Evolutionary conservation across 1,284 basidiomycete genomes (phyloP).

Genomic region (Melampsora americana): DNA sequence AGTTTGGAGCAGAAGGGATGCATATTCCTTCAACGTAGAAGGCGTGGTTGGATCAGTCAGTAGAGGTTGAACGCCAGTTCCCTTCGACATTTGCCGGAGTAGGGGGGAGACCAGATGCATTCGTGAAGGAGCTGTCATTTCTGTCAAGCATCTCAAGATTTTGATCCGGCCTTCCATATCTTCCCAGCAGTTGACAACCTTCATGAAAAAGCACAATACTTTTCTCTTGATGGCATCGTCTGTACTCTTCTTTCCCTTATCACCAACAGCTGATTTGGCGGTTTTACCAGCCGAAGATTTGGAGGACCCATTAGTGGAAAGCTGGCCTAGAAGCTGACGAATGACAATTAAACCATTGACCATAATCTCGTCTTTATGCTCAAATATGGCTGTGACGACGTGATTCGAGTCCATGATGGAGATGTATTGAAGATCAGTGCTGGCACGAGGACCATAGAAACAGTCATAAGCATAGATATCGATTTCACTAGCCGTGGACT

Average conservation of each 20-base stretch:
- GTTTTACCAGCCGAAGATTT: background rate
- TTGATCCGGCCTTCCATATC: slow-evolving; percentile 37
- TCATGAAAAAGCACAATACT: slow-evolving; percentile 32
- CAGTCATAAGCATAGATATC: slow-evolving; percentile 41
- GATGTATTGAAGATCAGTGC: slow-evolving; percentile 34
- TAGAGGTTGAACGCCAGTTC: background rate
- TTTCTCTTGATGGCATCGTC: slow-evolving; percentile 19
- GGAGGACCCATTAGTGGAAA: background rate
- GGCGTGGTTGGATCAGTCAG: background rate
- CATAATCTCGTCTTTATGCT: slow-evolving; percentile 16
- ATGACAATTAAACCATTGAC: slow-evolving; percentile 18
- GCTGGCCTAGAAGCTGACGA: background rate
- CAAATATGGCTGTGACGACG: slow-evolving; percentile 10
- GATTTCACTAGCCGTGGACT: slow-evolving; percentile 10
- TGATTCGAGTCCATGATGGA: slow-evolving; percentile 24
- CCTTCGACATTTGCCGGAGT: slow-evolving; percentile 19
- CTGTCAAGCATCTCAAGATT: slow-evolving; percentile 27
- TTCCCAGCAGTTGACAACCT: slow-evolving; percentile 37
- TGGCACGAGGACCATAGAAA: slow-evolving; percentile 33
- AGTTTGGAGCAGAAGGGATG: slow-evolving; percentile 26
- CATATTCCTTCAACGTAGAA: slow-evolving; percentile 27
- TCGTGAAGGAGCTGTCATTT: slow-evolving; percentile 15
- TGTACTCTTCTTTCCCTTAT: background rate
- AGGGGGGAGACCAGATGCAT: slow-evolving; percentile 25
- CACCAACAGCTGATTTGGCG: background rate